Percentiles rank a stretch among this genome's conserved stretches.
Conservation (phyloP, 331 rosid species). For the Telfairia occidentalis region DNA sequence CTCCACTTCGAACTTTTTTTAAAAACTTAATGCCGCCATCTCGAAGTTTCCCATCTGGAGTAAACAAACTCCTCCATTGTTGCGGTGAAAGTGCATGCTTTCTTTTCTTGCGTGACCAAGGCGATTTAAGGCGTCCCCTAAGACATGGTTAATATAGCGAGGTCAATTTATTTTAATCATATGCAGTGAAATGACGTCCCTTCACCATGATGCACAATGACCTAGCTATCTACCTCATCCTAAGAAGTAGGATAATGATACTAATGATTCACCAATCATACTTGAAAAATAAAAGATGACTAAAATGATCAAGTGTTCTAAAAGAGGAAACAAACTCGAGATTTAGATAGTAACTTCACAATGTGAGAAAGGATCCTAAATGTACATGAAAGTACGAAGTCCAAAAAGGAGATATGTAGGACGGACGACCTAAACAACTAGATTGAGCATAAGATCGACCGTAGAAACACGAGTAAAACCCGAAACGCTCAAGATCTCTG, state of each 20-base stretch:
- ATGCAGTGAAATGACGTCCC: not conserved
- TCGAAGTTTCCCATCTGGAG: slow-evolving; percentile 69
- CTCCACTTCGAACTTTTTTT: slow-evolving; percentile 97
- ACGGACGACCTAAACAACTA: slow-evolving; percentile 20
- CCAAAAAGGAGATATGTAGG: not conserved
- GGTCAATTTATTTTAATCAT: not conserved
- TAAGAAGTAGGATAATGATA: not conserved
- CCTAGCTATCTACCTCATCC: not conserved
- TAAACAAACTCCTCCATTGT: slow-evolving; percentile 66
- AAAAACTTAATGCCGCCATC: slow-evolving; percentile 85
- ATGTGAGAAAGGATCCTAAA: slow-evolving; percentile 9
- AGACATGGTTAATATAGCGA: not conserved
- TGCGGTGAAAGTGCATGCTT: slow-evolving; percentile 70
- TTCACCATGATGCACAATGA: not conserved
- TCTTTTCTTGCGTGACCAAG: slow-evolving; percentile 98
- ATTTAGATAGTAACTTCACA: not conserved
- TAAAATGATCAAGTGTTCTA: not conserved
- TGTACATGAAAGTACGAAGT: not conserved
- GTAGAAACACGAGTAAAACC: slow-evolving; percentile 23
- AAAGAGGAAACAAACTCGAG: not conserved
- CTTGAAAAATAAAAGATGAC: not conserved
- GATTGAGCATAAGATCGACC: slow-evolving; percentile 37
- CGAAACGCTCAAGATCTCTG: slow-evolving; percentile 44
- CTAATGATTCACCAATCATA: not conserved
- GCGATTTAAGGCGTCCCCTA: slow-evolving; percentile 89